Evolutionary conservation across 2,329 filamentous ascomycete species (phyloP).

Genomic region (Clonostachys rhizophaga): DNA sequence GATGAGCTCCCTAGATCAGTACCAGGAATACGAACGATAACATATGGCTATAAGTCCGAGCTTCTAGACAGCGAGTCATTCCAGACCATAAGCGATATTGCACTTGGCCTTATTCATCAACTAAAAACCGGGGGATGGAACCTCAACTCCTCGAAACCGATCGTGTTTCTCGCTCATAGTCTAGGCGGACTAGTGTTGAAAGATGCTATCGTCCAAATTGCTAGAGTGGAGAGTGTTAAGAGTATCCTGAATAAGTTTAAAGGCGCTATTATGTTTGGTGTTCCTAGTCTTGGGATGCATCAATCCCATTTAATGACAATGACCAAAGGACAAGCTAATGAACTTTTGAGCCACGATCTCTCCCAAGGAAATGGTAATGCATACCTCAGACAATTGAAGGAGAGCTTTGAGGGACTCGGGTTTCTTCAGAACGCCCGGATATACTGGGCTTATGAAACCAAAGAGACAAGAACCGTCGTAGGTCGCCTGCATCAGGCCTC

Average conservation of each 20-base stretch:
- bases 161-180: background rate
- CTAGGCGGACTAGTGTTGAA: conserved; percentile 1
- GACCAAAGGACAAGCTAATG: background rate
- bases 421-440: too few relatives aligned
- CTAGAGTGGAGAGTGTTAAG: background rate
- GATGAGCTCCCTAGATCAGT: background rate
- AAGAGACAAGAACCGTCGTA: too few relatives aligned
- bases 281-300: background rate
- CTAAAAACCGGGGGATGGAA: background rate
- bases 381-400: too few relatives aligned
- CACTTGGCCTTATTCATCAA: background rate
- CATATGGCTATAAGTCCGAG: background rate
- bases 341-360: background rate
- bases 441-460: background rate
- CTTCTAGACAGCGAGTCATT: background rate
- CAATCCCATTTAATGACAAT: background rate
- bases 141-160: background rate
- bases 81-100: background rate
- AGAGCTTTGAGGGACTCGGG: too few relatives aligned
- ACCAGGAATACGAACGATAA: background rate
- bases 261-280: background rate
- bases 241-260: background rate
- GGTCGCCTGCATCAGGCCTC: too few relatives aligned
- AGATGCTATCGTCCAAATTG: background rate
- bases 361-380: background rate